phyloP scores from a whole-genome alignment of 2,329 filamentous ascomycete species.

The Cercospora janseana region DNA sequence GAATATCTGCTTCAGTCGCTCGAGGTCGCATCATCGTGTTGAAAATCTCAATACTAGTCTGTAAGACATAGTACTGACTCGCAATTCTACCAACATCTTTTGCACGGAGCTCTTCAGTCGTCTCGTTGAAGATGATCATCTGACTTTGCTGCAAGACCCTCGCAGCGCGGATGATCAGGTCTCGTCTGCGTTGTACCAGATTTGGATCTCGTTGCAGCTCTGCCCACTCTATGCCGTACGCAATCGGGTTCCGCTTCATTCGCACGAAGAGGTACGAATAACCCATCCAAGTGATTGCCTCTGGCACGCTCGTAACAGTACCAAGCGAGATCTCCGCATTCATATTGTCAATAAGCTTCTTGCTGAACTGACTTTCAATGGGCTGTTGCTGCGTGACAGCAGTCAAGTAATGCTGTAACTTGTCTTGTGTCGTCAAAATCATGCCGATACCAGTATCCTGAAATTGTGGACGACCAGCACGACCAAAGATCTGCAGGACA shows the following conservation, averaged over 20 bases:
- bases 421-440: conserved; percentile 96
- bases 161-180: conserved; percentile 85
- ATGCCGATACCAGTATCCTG: conserved; percentile 97
- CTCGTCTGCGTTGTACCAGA: conserved; percentile 78
- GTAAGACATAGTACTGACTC: conserved; percentile 93
- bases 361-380: conserved; percentile 94
- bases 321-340: conserved; percentile 93
- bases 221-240: conserved; percentile 92
- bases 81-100: conserved; percentile 97
- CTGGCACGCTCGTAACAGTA: conserved; percentile 89
- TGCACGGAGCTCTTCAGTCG: conserved; percentile 84
- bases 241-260: conserved; percentile 87
- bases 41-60: conserved; percentile 93
- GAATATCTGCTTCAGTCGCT: conserved; percentile 83
- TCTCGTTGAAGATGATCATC: conserved; percentile 98
- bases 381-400: conserved; percentile 94
- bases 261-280: conserved; percentile 97
- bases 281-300: conserved; percentile 95
- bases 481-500: conserved; percentile 96
- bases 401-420: conserved; percentile 82
- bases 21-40: conserved; percentile 88
- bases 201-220: conserved; percentile 86
- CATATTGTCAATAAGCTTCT: conserved; percentile 90
- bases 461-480: conserved; percentile 95
- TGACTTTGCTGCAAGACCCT: conserved; percentile 84